phyloP scores from a whole-genome alignment of 768 basidiomycete species.

The Nevesoporus exiguus region DNA sequence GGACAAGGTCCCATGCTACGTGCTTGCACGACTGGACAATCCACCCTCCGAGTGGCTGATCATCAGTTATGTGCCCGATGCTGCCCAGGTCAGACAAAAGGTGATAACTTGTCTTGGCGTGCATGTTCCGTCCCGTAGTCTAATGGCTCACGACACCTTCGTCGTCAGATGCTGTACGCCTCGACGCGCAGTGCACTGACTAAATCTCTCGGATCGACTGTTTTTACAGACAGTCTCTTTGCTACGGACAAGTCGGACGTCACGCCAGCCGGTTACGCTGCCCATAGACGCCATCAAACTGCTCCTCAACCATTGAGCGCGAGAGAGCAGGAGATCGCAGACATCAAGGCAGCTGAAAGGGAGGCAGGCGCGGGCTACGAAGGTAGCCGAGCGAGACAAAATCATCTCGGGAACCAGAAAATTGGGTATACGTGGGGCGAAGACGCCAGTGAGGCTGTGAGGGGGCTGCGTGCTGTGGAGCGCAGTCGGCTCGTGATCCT shows the following conservation, averaged over 20 bases:
- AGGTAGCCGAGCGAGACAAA: slow-evolving; percentile 53
- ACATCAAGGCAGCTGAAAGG: slow-evolving; percentile 75
- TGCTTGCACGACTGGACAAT: slow-evolving; percentile 63
- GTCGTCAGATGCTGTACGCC: slow-evolving; percentile 79
- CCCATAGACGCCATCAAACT: slow-evolving; percentile 64
- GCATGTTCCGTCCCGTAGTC: not conserved
- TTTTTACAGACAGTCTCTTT: slow-evolving; percentile 73
- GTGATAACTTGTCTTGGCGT: slow-evolving; percentile 33
- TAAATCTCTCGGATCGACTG: slow-evolving; percentile 68
- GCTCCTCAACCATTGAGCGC: slow-evolving; percentile 82
- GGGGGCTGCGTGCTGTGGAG: slow-evolving; percentile 47
- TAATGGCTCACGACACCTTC: not conserved
- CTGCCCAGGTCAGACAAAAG: slow-evolving; percentile 79
- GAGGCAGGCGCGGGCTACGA: slow-evolving; percentile 50
- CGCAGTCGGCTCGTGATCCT: slow-evolving; percentile 58
- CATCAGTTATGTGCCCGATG: slow-evolving; percentile 80
- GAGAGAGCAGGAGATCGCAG: slow-evolving; percentile 78
- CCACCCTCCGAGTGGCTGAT: slow-evolving; percentile 66
- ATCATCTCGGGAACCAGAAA: slow-evolving; percentile 50
- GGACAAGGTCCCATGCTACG: slow-evolving; percentile 66
- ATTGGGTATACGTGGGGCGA: slow-evolving; percentile 67
- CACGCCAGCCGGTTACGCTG: slow-evolving; percentile 64
- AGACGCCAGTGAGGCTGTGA: slow-evolving; percentile 63
- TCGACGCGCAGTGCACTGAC: slow-evolving; percentile 68
- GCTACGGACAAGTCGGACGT: slow-evolving; percentile 71